These are phyloP conservation scores for Kalmanozyma brasiliensis DNA, from an alignment of 1,284 basidiomycete species.

Conservation along the genomic window DNA sequence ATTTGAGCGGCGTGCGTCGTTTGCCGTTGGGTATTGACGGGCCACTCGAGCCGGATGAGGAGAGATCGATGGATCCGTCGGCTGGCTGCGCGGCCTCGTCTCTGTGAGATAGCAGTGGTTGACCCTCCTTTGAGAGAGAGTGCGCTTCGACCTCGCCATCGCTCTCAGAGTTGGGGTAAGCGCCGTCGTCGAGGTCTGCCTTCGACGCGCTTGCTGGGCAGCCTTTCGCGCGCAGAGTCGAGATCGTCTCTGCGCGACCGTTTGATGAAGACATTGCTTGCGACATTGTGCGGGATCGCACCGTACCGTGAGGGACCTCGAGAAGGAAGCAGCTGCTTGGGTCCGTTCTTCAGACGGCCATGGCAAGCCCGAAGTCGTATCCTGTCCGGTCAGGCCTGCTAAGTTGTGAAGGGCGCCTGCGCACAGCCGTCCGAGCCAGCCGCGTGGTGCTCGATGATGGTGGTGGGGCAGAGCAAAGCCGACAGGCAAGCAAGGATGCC, in stretches of 20 bases:
- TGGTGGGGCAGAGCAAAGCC: too few species aligned
- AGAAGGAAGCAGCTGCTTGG: too few species aligned
- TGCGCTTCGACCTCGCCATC: conserved; percentile 17
- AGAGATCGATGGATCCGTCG: background rate
- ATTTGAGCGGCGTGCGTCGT: conserved; percentile 38
- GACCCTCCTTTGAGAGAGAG: background rate
- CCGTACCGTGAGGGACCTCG: too few species aligned
- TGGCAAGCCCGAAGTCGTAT: too few species aligned
- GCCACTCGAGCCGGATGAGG: background rate
- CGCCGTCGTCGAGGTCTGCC: conserved; percentile 9
- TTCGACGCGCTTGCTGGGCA: background rate
- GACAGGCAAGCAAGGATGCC: background rate
- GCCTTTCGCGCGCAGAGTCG: background rate
- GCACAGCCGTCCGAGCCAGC: conserved; percentile 1
- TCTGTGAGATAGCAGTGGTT: conserved; percentile 4
- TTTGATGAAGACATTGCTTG: too few species aligned
- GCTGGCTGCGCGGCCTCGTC: background rate
- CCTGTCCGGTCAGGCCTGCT: too few species aligned
- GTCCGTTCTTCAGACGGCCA: too few species aligned
- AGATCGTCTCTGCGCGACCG: background rate
- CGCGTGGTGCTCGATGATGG: conserved; percentile 1
- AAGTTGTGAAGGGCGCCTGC: conserved; percentile 4
- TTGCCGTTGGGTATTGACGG: background rate
- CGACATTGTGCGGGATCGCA: too few species aligned
- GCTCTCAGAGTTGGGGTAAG: conserved; percentile 26